Base-by-base conservation (phyloP, 371 early-diverging fungal species). In the Polyrhizophydium stewartii region DNA sequence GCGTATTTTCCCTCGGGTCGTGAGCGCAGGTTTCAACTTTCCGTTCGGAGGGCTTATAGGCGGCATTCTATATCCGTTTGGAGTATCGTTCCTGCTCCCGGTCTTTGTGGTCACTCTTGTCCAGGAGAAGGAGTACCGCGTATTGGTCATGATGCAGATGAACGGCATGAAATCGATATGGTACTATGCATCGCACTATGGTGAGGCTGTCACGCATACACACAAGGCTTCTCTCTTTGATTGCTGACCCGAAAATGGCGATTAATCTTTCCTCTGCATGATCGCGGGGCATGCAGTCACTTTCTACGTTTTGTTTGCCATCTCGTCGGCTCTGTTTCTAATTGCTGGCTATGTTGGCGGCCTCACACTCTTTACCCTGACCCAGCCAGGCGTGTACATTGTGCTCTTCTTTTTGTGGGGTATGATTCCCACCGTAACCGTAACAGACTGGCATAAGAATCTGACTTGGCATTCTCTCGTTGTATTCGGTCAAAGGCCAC, bases 131-230 rank as follows among this genome's bases (percentile, higher is more conserved):
- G 88, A 89, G 60, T 81, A 79, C 13, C 67, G 85, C 12, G 79
- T 88, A 47, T 61, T 85, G 27, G 73, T 85, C 49, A 89, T 89
- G 88, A 87, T 89, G 87, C 66, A 71, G 64, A 88, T 89, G 89
- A 87, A 88, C 64, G 89, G 88, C 41, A 67, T 88, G 57, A 85
- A 77, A 43, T 56, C 73, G 24, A 67, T 64, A 51, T 64, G 75
- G 12, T 87, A 88, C 71, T 86, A 84, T 59, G 19, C 85, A 27
- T 69, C 80, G 24, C 87, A 86, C 60, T 87, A 86, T 63, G 51
- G 51, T 50, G n/a, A 16, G n/a, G n/a, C n/a, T 27, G 25, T n/a
- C n/a, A n/a, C n/a, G n/a, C n/a, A n/a, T n/a, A n/a, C n/a, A n/a
- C n/a, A 12, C 12, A 10, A 12, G 10, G 12, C 40, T 40, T 40